phyloP scores from a whole-genome alignment of 805 yeast species.

The Kurtzmaniella cleridarum region DNA sequence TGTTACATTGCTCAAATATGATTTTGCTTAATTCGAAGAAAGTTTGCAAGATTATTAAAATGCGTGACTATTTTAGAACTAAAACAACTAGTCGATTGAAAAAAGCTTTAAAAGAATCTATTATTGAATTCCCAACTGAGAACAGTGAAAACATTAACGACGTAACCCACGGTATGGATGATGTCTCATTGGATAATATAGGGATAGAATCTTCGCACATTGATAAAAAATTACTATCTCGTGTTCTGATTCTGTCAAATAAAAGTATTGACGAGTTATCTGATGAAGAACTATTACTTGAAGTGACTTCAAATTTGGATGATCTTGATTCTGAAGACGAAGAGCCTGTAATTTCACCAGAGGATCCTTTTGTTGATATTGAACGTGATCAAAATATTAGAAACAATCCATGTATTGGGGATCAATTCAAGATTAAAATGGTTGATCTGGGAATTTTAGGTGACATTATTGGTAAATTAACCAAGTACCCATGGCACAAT shows the following conservation, averaged over 20 bases:
- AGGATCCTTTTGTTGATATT: conserved; percentile 37
- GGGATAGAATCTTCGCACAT: conserved; percentile 4
- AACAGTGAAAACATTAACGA: conserved; percentile 10
- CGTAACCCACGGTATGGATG: conserved; percentile 34
- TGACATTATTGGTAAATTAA: conserved; percentile 67
- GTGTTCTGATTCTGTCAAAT: background rate
- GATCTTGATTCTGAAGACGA: conserved; percentile 35
- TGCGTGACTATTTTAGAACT: conserved; percentile 62
- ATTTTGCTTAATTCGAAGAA: conserved; percentile 73
- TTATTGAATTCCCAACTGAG: conserved; percentile 13
- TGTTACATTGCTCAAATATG: conserved; percentile 97
- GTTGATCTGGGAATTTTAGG: conserved; percentile 68
- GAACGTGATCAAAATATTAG: conserved; percentile 34
- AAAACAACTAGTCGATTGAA: conserved; percentile 40
- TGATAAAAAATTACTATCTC: background rate
- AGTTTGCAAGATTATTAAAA: conserved; percentile 61
- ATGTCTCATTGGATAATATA: conserved; percentile 33
- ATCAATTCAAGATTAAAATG: conserved; percentile 74
- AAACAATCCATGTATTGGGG: conserved; percentile 73
- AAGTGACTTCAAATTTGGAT: background rate
- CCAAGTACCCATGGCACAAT: conserved; percentile 92
- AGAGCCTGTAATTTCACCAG: conserved; percentile 39
- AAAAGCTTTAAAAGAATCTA: conserved; percentile 28
- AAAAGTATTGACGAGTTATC: conserved; percentile 11
- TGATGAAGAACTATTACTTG: conserved; percentile 11